Evolutionary conservation across 257 asterid genomes (phyloP).

Genomic region (Solanum gandarillasii): DNA sequence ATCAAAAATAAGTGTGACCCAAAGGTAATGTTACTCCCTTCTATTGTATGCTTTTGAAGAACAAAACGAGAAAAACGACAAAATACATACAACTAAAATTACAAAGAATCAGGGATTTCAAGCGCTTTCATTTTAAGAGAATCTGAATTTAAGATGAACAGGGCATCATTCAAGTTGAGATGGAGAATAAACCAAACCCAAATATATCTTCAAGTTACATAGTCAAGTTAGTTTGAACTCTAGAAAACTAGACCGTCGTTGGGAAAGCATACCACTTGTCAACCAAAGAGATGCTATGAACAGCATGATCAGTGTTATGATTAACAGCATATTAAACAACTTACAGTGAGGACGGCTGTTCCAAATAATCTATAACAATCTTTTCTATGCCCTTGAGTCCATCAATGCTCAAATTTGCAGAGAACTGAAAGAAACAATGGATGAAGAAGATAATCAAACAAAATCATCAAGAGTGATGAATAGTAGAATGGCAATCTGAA

Average conservation of each 20-base stretch:
- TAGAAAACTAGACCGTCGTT: neutral
- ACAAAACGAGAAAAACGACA: neutral
- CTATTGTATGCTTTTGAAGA: neutral
- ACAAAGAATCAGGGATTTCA: neutral
- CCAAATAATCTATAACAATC: slow-evolving; percentile 57
- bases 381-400: slow-evolving; percentile 60
- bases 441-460: neutral
- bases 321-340: slow-evolving; percentile 7
- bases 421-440: slow-evolving; percentile 18
- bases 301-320: neutral
- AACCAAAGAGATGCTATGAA: neutral
- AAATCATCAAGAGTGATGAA: neutral
- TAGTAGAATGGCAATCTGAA: neutral
- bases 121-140: neutral
- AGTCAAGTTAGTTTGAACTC: neutral
- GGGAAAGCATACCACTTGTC: neutral
- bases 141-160: neutral
- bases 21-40: neutral
- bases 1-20: neutral
- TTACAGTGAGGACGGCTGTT: slow-evolving; percentile 56
- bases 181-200: neutral
- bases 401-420: slow-evolving; percentile 53
- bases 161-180: neutral
- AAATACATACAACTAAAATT: neutral
- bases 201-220: neutral